These are phyloP conservation scores for Metschnikowia koreensis DNA, from an alignment of 805 yeast genomes.

Conservation along the genomic window DNA sequence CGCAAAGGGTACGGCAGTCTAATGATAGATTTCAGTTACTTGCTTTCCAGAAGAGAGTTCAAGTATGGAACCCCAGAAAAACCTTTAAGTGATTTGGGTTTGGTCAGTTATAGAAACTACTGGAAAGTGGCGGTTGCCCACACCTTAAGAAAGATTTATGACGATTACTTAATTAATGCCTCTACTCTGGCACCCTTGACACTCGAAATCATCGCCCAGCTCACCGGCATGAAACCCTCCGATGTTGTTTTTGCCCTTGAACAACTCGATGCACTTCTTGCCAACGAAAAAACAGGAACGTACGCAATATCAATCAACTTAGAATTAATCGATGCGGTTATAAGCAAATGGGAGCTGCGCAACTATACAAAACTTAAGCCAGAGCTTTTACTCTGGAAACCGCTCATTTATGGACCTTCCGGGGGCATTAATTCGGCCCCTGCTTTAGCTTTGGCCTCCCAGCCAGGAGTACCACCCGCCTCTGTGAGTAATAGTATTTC, in stretches of 20 bases:
- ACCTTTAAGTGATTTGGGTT: slow-evolving; percentile 84
- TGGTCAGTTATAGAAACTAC: slow-evolving; percentile 79
- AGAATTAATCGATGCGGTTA: slow-evolving; percentile 37
- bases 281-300: slow-evolving; percentile 40
- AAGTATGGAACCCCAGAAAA: slow-evolving; percentile 93
- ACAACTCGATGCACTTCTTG: slow-evolving; percentile 59
- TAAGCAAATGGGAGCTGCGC: slow-evolving; percentile 54
- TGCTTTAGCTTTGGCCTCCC: slow-evolving; percentile 27
- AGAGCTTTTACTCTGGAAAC: slow-evolving; percentile 69
- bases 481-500: slow-evolving; percentile 50
- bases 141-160: slow-evolving; percentile 33
- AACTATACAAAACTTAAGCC: slow-evolving; percentile 52
- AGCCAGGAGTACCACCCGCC: slow-evolving; percentile 8
- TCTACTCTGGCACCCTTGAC: slow-evolving; percentile 33
- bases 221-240: slow-evolving; percentile 83
- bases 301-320: slow-evolving; percentile 58
- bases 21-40: slow-evolving; percentile 84
- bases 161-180: slow-evolving; percentile 14
- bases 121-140: slow-evolving; percentile 73
- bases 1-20: slow-evolving; percentile 86
- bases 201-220: slow-evolving; percentile 57
- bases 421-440: slow-evolving; percentile 76
- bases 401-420: slow-evolving; percentile 79
- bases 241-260: slow-evolving; percentile 89
- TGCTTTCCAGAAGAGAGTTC: slow-evolving; percentile 70